phyloP scores from a whole-genome alignment of 805 yeast genomes.

The Diddensiella transvaalensis region DNA sequence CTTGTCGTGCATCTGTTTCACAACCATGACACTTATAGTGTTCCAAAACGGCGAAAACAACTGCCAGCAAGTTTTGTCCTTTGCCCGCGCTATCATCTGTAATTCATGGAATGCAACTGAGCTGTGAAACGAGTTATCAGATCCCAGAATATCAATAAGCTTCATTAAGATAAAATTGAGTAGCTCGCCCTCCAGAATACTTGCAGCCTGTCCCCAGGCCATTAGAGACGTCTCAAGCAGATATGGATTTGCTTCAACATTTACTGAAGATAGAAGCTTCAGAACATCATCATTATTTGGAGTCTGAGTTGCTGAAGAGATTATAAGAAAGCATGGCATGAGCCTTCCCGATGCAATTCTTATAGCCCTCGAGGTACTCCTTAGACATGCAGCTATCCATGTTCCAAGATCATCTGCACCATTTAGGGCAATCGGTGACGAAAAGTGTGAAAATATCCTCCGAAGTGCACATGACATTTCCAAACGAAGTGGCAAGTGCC shows the following conservation, averaged over 20 bases:
- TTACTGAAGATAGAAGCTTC: constrained; percentile 12
- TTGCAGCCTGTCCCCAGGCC: constrained; percentile 64
- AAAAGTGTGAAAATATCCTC: constrained; percentile 12
- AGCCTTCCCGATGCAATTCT: constrained; percentile 18
- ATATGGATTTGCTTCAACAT: constrained; percentile 12
- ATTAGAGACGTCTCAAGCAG: constrained; percentile 29
- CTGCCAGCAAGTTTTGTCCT: constrained; percentile 69
- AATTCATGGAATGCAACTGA: constrained; percentile 68
- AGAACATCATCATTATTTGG: constrained; percentile 11
- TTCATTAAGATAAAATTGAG: constrained; percentile 63
- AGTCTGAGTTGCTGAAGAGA: not conserved
- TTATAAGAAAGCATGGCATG: constrained; percentile 16
- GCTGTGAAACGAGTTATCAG: constrained; percentile 58
- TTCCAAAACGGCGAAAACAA: constrained; percentile 77
- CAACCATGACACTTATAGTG: constrained; percentile 59
- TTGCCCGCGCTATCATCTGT: constrained; percentile 52
- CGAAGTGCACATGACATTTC: constrained; percentile 14
- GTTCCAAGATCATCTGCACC: constrained; percentile 5
- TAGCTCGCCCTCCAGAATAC: constrained; percentile 61
- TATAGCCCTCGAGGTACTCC: constrained; percentile 20
- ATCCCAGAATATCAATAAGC: constrained; percentile 63
- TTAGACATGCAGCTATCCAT: constrained; percentile 21
- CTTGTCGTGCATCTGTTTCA: constrained; percentile 48
- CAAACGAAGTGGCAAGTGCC: constrained; percentile 11
- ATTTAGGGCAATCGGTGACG: constrained; percentile 15